Base-by-base conservation (phyloP, 1,284 basidiomycete species). In the Pascua sp. region DNA sequence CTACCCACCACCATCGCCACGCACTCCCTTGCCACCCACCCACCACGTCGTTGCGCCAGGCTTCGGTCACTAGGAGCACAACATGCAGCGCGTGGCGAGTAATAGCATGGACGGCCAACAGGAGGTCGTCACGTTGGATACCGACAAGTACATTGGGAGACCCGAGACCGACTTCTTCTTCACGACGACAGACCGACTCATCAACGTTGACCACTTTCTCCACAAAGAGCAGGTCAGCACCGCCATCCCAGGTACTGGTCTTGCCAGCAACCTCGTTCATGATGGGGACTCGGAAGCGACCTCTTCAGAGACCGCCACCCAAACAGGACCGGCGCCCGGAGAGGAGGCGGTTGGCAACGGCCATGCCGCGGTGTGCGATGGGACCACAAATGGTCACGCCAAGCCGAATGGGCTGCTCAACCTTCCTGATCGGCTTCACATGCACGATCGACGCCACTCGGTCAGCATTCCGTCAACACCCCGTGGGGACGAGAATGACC, bases 241-340 rank as follows among this genome's bases (percentile, higher is more conserved):
- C 16, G 41, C 53, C 8, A 57, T 61, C 40, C 57, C 61, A 0
- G 43, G 38, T 8, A 47, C 55, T 1, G 61, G 55, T 12, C 44
- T 59, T 17, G 57, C 51, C 49, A 43, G 42, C 13, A 47, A 59
- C 15, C 52, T 56, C 11, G 17, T 15, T 16, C 24, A 40, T 11
- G 1, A 10, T 15, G 32, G 45, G 36, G n/a, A 38, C 24, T 32
- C 24, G 24, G 24, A 32, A 32, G 24, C 42, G 38, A 51, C 43
- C 17, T 18, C 32, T 32, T 7, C 24, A 7, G 24, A 32, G 12
- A n/a, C 43, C 13, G 32, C 42, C 39, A 49, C 1, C 11, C 55
- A 11, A 18, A 24, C 46, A 39, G 17, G 32, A n/a, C 37, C 17
- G 41, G 17, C 15, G 15, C 18, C 46, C 38, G 42, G 24, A 7